Percentiles rank a stretch among this genome's conserved stretches.
phyloP scores from a whole-genome alignment of 2,329 filamentous ascomycete genomes.

The Aspergillus neotritici region DNA sequence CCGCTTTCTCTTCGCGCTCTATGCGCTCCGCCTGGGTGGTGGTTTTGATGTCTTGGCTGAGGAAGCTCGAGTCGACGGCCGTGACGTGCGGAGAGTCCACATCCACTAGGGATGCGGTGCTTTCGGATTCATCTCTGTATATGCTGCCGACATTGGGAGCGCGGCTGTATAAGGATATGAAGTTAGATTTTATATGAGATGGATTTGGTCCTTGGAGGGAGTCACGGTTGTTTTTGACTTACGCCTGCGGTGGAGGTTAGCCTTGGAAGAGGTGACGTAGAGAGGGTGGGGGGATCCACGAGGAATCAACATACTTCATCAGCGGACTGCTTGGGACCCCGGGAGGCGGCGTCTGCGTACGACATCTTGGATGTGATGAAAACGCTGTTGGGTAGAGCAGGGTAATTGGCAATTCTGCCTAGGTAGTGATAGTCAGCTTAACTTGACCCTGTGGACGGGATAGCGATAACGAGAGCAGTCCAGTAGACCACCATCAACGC shows the following conservation, averaged over 20 bases:
- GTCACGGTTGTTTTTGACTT: constrained; percentile 17
- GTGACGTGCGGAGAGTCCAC: constrained; percentile 44
- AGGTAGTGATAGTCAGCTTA: too few species aligned
- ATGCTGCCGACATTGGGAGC: constrained; percentile 37
- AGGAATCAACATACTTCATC: constrained; percentile 38
- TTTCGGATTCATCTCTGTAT: constrained; percentile 37
- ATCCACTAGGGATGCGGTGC: constrained; percentile 41
- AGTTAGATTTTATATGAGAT: neutral
- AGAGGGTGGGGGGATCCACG: neutral
- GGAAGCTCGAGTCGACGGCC: constrained; percentile 38
- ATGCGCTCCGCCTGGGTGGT: constrained; percentile 43
- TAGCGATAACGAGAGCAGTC: too few species aligned
- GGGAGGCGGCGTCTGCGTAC: constrained; percentile 45
- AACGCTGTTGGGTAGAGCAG: neutral
- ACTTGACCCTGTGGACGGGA: too few species aligned
- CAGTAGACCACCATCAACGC: too few species aligned
- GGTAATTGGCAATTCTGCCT: neutral
- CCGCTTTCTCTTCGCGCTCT: constrained; percentile 33
- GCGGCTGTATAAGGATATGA: constrained; percentile 26
- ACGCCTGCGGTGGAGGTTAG: constrained; percentile 28
- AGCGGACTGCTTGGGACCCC: constrained; percentile 42
- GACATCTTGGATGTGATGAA: constrained; percentile 34
- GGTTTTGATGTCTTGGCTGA: constrained; percentile 40
- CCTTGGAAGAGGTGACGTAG: constrained; percentile 1
- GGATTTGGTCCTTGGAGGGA: neutral